These are phyloP conservation scores for Mycena sanguinolenta DNA, from an alignment of 768 basidiomycete genomes.

Conservation along the genomic window DNA sequence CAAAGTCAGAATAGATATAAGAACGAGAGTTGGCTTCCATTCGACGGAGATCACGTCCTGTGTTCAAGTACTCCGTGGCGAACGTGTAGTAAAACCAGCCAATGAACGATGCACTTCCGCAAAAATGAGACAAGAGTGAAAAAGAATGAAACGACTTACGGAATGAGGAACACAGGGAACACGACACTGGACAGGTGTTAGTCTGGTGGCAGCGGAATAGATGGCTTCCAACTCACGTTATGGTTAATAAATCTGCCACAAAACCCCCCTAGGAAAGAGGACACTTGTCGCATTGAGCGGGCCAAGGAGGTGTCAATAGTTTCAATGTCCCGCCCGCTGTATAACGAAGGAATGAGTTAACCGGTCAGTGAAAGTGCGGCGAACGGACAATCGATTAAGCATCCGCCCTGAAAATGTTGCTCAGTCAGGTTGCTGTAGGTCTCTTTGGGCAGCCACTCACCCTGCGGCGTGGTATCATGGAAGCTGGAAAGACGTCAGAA, in stretches of 20 bases:
- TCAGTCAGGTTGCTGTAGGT: not conserved
- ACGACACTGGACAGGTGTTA: slow-evolving; percentile 64
- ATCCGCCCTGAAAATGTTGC: slow-evolving; percentile 73
- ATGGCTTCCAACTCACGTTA: slow-evolving; percentile 58
- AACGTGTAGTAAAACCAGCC: slow-evolving; percentile 80
- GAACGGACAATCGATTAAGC: slow-evolving; percentile 77
- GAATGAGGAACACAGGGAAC: slow-evolving; percentile 87
- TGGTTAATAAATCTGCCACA: slow-evolving; percentile 79
- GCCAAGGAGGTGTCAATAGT: slow-evolving; percentile 86
- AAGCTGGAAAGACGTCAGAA: slow-evolving; percentile 24
- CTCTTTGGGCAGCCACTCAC: slow-evolving; percentile 47
- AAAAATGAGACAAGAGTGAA: slow-evolving; percentile 73
- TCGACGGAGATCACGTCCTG: slow-evolving; percentile 89
- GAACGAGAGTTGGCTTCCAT: slow-evolving; percentile 93
- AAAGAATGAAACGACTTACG: slow-evolving; percentile 41
- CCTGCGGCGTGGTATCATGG: slow-evolving; percentile 80
- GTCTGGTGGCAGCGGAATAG: not conserved
- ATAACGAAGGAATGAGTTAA: not conserved
- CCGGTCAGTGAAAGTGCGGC: not conserved
- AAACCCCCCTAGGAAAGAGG: slow-evolving; percentile 83
- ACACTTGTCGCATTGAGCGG: slow-evolving; percentile 79
- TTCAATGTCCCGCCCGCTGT: slow-evolving; percentile 71
- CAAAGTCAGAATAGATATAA: slow-evolving; percentile 87
- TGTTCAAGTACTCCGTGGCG: slow-evolving; percentile 80
- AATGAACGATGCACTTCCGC: slow-evolving; percentile 62